Evolutionary conservation across 208 protist species (phyloP).

Genomic region (Leptomonas pyrrhocoris): DNA sequence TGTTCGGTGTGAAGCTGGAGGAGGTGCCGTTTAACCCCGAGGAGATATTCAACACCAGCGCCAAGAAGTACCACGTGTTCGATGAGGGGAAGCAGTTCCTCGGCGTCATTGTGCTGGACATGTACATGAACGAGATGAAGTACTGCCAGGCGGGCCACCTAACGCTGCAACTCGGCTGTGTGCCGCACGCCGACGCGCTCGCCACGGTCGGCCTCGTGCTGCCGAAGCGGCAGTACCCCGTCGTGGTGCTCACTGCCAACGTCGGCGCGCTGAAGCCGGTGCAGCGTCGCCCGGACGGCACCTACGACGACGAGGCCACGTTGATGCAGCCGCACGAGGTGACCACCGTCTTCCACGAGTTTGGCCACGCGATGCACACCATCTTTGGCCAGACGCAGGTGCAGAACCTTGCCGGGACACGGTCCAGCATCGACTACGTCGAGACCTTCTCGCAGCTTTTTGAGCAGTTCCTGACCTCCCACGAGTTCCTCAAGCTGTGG

Average conservation of each 20-base stretch:
- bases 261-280: constrained; percentile 49
- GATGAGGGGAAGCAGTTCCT: constrained; percentile 85
- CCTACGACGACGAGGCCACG: constrained; percentile 82
- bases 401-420: constrained; percentile 93
- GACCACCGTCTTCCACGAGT: constrained; percentile 94
- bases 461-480: constrained; percentile 92
- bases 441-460: constrained; percentile 94
- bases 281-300: constrained; percentile 56
- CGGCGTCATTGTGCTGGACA: constrained; percentile 92
- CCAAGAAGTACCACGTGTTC: constrained; percentile 89
- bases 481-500: constrained; percentile 91
- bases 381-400: constrained; percentile 93
- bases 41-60: constrained; percentile 81
- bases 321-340: constrained; percentile 90
- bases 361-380: constrained; percentile 94
- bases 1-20: constrained; percentile 89
- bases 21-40: constrained; percentile 71
- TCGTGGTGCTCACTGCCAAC: constrained; percentile 93
- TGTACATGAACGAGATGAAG: constrained; percentile 90
- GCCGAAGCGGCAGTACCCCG: constrained; percentile 87
- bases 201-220: constrained; percentile 74
- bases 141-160: constrained; percentile 91
- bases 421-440: constrained; percentile 93
- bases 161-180: constrained; percentile 88
- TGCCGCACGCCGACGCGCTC: constrained; percentile 79